Evolutionary conservation across 2,329 filamentous ascomycete genomes (phyloP), one percentile per base, ranked within the genome.

Genomic region (Chaetothyriales sp.): DNA sequence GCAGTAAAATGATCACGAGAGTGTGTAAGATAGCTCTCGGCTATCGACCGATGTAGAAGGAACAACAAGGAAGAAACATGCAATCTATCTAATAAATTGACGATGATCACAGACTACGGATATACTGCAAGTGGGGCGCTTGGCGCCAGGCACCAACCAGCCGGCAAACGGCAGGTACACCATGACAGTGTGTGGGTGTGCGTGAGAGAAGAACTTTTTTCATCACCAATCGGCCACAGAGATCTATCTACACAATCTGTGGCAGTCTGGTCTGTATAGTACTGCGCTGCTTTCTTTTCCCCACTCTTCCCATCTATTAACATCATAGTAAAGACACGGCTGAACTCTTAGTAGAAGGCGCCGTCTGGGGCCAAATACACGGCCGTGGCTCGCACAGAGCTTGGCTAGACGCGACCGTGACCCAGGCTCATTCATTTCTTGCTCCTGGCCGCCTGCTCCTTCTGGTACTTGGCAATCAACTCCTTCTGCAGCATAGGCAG

Each of bases 401-500:
- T n/a, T n/a, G n/a, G n/a, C n/a, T n/a, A n/a, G n/a, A n/a, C n/a
- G n/a, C n/a, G n/a, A n/a, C n/a, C n/a, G n/a, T n/a, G n/a, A n/a
- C n/a, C n/a, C n/a, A n/a, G n/a, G n/a, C n/a, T n/a, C n/a, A 4
- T 48, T 67, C 67, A 76, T 70, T 79, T 81, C 70, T 80, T 80
- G 64, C 79, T 76, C 67, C 76, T 78, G 56, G 80, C 82, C 45
- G 76, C 77, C 67, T 81, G 75, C 57, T 76, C 75, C 72, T 85
- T 85, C 64, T 82, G 73, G 63, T 83, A 76, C 68, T 83, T 83
- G 20, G 78, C 75, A 44, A 86, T 72, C 48, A 86, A 69, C 66
- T 86, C 82, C 69, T 78, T 85, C 84, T 98, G 92, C 68, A 97
- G 68, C 66, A 97, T 89, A 62, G 81, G 80, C 47, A 89, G 85